These are phyloP conservation scores for Candida schatavii DNA, from an alignment of 805 yeast genomes.

Conservation along the genomic window DNA sequence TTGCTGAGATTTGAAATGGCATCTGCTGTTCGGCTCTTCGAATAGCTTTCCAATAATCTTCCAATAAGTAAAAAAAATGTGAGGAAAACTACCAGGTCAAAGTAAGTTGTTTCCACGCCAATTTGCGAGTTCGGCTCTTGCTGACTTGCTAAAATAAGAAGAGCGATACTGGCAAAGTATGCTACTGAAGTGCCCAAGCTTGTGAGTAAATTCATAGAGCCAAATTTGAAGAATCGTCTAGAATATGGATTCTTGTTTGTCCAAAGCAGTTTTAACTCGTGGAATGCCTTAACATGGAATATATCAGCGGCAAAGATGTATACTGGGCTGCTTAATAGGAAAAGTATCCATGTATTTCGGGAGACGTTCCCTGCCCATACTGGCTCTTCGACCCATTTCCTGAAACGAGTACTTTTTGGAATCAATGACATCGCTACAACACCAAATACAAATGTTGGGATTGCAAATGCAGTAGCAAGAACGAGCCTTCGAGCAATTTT, in stretches of 20 bases:
- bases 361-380: constrained; percentile 62
- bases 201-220: constrained; percentile 76
- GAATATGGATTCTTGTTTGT: constrained; percentile 50
- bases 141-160: constrained; percentile 47
- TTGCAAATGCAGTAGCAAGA: constrained; percentile 51
- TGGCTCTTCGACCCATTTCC: constrained; percentile 58
- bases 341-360: constrained; percentile 62
- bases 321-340: constrained; percentile 66
- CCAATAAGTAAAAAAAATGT: constrained; percentile 73
- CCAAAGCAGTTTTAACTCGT: constrained; percentile 61
- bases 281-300: constrained; percentile 64
- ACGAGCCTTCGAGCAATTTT: constrained; percentile 45
- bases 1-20: constrained; percentile 55
- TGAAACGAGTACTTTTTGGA: constrained; percentile 37
- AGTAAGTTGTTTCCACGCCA: constrained; percentile 63
- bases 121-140: constrained; percentile 10
- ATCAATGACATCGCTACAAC: constrained; percentile 66
- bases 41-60: constrained; percentile 60
- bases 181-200: constrained; percentile 71
- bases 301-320: constrained; percentile 73
- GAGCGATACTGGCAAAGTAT: constrained; percentile 62
- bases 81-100: constrained; percentile 76
- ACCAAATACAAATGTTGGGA: constrained; percentile 69
- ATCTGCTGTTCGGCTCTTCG: constrained; percentile 65
- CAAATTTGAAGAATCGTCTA: constrained; percentile 62